These are phyloP conservation scores for Cyclanthera cordifolia DNA, from an alignment of 306 rosid species.

Conservation along the genomic window DNA sequence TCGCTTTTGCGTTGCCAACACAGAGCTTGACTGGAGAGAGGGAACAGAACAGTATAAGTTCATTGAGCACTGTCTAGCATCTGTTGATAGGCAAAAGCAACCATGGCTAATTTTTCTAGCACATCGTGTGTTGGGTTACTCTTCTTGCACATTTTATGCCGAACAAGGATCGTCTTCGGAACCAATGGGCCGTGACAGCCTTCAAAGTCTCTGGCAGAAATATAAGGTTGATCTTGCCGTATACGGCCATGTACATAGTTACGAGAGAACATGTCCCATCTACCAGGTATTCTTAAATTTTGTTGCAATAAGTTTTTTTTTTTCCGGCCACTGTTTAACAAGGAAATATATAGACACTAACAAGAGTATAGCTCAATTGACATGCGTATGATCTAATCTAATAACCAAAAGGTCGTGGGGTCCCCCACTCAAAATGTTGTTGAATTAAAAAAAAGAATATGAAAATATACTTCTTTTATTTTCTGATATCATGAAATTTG, in stretches of 20 bases:
- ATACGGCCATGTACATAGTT: slow-evolving; percentile 91
- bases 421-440: too few relatives aligned
- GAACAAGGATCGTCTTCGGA: slow-evolving; percentile 86
- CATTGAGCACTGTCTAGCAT: slow-evolving; percentile 71
- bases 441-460: neutral
- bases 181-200: slow-evolving; percentile 97
- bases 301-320: slow-evolving; percentile 7
- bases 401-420: too few relatives aligned
- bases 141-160: slow-evolving; percentile 56
- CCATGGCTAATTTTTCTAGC: slow-evolving; percentile 95
- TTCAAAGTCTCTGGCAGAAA: slow-evolving; percentile 90
- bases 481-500: neutral
- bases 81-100: slow-evolving; percentile 87
- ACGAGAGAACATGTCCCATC: slow-evolving; percentile 86
- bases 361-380: too few relatives aligned
- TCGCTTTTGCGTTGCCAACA: slow-evolving; percentile 84
- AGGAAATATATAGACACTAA: neutral
- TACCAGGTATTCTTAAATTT: slow-evolving; percentile 52
- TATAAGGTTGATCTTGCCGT: slow-evolving; percentile 82
- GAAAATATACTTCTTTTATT: neutral
- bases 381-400: too few relatives aligned
- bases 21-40: slow-evolving; percentile 90
- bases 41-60: slow-evolving; percentile 75
- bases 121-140: slow-evolving; percentile 88
- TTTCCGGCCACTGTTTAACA: neutral